Evolutionary conservation across 257 asterid genomes (phyloP).

Genomic region (Solanum infundibuliforme): DNA sequence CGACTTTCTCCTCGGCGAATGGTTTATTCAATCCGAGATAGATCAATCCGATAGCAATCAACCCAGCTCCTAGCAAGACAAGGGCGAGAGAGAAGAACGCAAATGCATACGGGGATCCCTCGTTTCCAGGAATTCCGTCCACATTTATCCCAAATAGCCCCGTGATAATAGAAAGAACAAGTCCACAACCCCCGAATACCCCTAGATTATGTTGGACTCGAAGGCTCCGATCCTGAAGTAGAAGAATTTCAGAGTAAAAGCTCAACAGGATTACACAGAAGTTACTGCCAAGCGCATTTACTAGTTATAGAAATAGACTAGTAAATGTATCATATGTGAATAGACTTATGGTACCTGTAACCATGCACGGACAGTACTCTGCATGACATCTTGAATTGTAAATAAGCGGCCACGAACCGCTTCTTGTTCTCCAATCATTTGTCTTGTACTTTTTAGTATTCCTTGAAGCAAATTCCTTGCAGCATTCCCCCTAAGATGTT

Average conservation of each 20-base stretch:
- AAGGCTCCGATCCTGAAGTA: constrained; percentile 79
- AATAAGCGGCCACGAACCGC: constrained; percentile 94
- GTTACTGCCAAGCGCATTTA: background rate
- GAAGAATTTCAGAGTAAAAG: background rate
- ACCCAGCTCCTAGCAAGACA: constrained; percentile 40
- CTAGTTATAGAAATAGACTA: background rate
- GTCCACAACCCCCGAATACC: constrained; percentile 97
- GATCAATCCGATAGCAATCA: constrained; percentile 58
- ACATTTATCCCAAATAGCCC: constrained; percentile 94
- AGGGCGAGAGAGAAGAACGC: constrained; percentile 66
- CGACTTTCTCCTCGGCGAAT: constrained; percentile 53
- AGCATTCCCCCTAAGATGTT: constrained; percentile 72
- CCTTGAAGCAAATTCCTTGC: constrained; percentile 57
- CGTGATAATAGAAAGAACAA: constrained; percentile 72
- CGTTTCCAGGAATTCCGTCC: constrained; percentile 88
- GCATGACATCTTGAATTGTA: constrained; percentile 98
- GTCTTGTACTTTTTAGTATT: constrained; percentile 69
- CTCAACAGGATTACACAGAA: background rate
- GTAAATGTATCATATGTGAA: background rate
- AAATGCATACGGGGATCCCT: constrained; percentile 73
- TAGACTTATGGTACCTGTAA: constrained; percentile 46
- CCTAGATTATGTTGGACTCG: constrained; percentile 80
- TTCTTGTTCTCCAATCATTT: constrained; percentile 98
- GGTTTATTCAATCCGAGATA: constrained; percentile 82
- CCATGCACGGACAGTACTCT: constrained; percentile 92